Percentiles rank a stretch among this genome's conserved stretches.
These are phyloP conservation scores for Talaromyces sp. DNA, from an alignment of 2,329 filamentous ascomycete genomes.

Conservation along the genomic window DNA sequence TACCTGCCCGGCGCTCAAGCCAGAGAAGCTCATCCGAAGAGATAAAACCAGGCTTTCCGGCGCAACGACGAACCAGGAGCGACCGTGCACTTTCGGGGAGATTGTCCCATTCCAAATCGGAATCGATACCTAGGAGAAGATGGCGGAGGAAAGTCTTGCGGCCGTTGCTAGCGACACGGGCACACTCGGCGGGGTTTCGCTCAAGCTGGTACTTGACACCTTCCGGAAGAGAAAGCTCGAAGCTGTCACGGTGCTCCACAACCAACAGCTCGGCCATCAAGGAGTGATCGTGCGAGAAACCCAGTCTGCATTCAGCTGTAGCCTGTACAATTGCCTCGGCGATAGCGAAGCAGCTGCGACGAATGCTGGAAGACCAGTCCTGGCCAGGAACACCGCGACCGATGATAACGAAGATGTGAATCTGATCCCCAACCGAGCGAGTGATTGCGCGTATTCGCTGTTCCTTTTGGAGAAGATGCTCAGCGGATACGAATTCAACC, in stretches of 20 bases:
- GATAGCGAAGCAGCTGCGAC: slow-evolving; percentile 6
- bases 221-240: slow-evolving; percentile 4
- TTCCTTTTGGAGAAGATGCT: slow-evolving; percentile 6
- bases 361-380: slow-evolving; percentile 3
- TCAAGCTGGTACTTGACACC: slow-evolving; percentile 5
- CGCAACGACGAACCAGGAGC: slow-evolving; percentile 1
- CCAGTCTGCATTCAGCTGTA: neutral
- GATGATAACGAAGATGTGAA: slow-evolving; percentile 2
- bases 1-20: neutral
- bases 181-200: slow-evolving; percentile 2
- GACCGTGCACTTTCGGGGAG: neutral
- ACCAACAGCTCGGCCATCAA: slow-evolving; percentile 3
- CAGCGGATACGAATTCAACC: slow-evolving; percentile 4
- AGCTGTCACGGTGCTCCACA: slow-evolving; percentile 1
- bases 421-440: neutral
- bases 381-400: neutral
- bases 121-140: slow-evolving; percentile 3
- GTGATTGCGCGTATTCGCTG: slow-evolving; percentile 2
- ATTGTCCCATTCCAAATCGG: slow-evolving; percentile 2
- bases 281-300: slow-evolving; percentile 6
- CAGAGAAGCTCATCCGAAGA: neutral
- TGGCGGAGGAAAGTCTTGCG: slow-evolving; percentile 5
- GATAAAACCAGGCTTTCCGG: neutral
- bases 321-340: slow-evolving; percentile 3
- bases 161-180: neutral